Evolutionary conservation across 2,329 filamentous ascomycete species (phyloP), one percentile per base, ranked within the genome.

Genomic region (Claviceps monticola): DNA sequence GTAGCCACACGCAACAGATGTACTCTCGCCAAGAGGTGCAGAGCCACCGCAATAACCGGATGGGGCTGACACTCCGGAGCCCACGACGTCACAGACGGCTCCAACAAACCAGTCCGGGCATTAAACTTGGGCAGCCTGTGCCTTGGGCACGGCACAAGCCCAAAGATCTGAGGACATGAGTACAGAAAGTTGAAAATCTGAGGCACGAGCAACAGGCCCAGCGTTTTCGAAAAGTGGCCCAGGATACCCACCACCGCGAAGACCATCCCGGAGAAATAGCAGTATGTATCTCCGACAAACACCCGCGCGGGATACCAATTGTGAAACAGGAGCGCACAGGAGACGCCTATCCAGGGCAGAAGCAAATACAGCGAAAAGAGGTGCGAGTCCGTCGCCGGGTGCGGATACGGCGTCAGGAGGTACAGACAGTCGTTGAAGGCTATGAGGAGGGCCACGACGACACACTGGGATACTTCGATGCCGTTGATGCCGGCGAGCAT

Each of bases 401-500:
- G 90, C 0, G 88, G 88, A 64, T 90, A 89, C 0, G 83, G 82
- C 1, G 84, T 84, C 54, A 88, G 75, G 48, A 97, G 80, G 69
- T 97, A 98, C 57, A 97, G 76, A 50, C 78, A 74, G 66, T 97
- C 93, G 71, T 98, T 98, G 65, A 88, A 71, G 54, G 84, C 79
- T 58, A 98, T 80, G 49, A 97, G 78, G 50, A 82, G 67, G 26
- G 90, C 91, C 64, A 98, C 88, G 56, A 95, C 86, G 56, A 98
- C 74, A 54, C 89, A 96, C 70, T 98, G 93, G 11, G 86, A 82
- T 51, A 97, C 93, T 68, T 98, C 93, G 65, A 98, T 93, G 51
- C 93, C 93, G 68, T 98, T 98, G 68, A 98, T 88, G n/a, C 93
- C 93, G 0, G 93, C 93, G n/a, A 98, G 75, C 71, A 98, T 98